Evolutionary conservation across 305 asterid genomes (phyloP).

Genomic region (Nicotiana rustica): DNA sequence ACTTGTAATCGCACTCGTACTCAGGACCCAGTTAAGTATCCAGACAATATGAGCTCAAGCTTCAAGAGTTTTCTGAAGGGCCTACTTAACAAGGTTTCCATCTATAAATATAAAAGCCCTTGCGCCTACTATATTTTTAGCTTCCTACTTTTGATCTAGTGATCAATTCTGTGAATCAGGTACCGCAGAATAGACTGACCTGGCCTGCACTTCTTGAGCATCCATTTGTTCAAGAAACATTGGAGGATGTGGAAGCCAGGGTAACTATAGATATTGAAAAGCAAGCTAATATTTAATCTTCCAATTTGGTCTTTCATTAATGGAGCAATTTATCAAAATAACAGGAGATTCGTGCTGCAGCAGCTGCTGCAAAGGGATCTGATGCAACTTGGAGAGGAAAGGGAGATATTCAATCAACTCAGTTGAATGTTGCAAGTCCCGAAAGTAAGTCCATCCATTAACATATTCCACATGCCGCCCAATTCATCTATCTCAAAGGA

Average conservation of each 20-base stretch:
- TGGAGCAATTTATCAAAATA: constrained; percentile 28
- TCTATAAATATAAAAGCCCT: constrained; percentile 31
- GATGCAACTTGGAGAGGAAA: constrained; percentile 60
- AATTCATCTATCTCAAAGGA: constrained; percentile 39
- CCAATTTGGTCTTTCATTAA: constrained; percentile 8
- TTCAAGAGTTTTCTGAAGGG: constrained; percentile 92
- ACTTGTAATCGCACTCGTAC: constrained; percentile 39
- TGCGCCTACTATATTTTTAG: not conserved
- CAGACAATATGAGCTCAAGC: constrained; percentile 88
- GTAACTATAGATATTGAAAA: constrained; percentile 34
- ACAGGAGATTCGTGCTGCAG: constrained; percentile 57
- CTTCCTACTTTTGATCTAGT: constrained; percentile 42
- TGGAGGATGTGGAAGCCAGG: constrained; percentile 62
- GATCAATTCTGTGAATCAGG: constrained; percentile 56
- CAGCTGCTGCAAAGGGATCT: constrained; percentile 58
- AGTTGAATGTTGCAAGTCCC: constrained; percentile 52
- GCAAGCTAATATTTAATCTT: constrained; percentile 7
- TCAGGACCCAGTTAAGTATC: constrained; percentile 99
- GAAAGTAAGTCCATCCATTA: constrained; percentile 45
- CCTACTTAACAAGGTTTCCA: constrained; percentile 87
- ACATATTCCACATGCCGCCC: constrained; percentile 30
- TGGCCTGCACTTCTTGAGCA: constrained; percentile 99
- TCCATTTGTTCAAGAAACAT: constrained; percentile 83
- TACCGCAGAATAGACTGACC: constrained; percentile 86
- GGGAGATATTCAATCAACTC: constrained; percentile 57